phyloP scores from a whole-genome alignment of 23 red algal species.

The Gracilariopsis chorda region DNA sequence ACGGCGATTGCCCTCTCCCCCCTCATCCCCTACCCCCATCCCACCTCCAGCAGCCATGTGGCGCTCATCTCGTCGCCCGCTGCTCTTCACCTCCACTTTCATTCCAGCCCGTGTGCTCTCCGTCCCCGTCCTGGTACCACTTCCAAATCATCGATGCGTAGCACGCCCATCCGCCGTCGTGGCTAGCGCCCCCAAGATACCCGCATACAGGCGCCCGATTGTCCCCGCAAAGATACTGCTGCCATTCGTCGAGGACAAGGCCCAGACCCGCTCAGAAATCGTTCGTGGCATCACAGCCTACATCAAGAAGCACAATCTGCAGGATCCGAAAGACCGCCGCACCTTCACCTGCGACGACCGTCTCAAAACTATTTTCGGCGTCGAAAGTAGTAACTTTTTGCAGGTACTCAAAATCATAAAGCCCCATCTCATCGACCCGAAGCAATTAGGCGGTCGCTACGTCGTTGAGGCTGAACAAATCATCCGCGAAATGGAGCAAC shows the following conservation, averaged over 20 bases:
- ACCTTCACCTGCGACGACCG: conserved; percentile 47
- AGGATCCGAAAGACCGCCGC: conserved; percentile 36
- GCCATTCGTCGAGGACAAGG: conserved; percentile 56
- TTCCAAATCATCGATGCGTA: background rate
- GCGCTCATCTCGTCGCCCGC: too few species aligned
- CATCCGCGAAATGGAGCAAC: background rate
- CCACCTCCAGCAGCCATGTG: too few species aligned
- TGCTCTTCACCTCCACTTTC: too few species aligned
- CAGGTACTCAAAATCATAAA: conserved; percentile 44
- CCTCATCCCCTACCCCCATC: too few species aligned
- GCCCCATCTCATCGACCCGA: conserved; percentile 44
- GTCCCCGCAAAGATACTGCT: conserved; percentile 19
- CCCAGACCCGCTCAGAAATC: conserved; percentile 38
- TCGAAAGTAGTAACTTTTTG: conserved; percentile 46
- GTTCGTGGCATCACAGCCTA: conserved; percentile 41
- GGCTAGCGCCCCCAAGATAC: background rate
- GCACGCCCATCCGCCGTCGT: background rate
- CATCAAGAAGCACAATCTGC: conserved; percentile 58
- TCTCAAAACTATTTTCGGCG: conserved; percentile 51
- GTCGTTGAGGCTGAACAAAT: conserved; percentile 11
- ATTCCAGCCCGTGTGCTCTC: background rate
- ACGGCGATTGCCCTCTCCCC: too few species aligned
- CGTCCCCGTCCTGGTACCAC: background rate
- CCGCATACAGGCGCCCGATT: background rate
- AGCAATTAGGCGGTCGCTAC: conserved; percentile 34